phyloP scores from a whole-genome alignment of 495 filamentous ascomycete genomes.

The Podospora tetraspora region DNA sequence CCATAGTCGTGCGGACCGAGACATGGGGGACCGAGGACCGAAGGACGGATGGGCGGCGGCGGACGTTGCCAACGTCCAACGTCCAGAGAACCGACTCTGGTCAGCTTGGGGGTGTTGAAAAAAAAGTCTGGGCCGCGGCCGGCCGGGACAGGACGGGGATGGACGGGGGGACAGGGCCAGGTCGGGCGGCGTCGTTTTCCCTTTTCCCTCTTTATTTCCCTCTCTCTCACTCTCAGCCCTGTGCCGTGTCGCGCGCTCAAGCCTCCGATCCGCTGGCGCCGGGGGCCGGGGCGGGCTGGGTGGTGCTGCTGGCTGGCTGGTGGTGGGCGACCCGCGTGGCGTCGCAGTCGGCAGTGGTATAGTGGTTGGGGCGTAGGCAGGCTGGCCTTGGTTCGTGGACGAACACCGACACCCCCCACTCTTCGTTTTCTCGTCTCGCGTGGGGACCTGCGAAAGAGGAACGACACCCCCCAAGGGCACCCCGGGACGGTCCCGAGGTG shows the following conservation, averaged over 20 bases:
- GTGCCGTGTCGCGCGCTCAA: background rate
- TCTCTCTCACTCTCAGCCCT: background rate
- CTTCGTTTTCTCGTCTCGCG: too few species aligned
- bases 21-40: background rate
- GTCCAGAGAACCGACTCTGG: too few species aligned
- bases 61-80: background rate
- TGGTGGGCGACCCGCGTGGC: background rate
- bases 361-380: background rate
- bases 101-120: too few species aligned
- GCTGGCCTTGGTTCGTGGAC: background rate
- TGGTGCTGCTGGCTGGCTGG: background rate
- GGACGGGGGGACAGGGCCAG: background rate
- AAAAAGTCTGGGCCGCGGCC: background rate
- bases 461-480: too few species aligned
- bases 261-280: background rate
- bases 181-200: background rate
- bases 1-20: constrained; percentile 3
- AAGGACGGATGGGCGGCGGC: background rate
- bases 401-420: too few species aligned
- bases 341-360: background rate
- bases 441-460: too few species aligned
- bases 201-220: background rate
- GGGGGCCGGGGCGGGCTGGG: background rate
- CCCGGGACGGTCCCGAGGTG: too few species aligned
- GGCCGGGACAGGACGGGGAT: background rate